Evolutionary conservation across 1,139 yeast species (phyloP).

Genomic region (Magnusiomyces ingens): DNA sequence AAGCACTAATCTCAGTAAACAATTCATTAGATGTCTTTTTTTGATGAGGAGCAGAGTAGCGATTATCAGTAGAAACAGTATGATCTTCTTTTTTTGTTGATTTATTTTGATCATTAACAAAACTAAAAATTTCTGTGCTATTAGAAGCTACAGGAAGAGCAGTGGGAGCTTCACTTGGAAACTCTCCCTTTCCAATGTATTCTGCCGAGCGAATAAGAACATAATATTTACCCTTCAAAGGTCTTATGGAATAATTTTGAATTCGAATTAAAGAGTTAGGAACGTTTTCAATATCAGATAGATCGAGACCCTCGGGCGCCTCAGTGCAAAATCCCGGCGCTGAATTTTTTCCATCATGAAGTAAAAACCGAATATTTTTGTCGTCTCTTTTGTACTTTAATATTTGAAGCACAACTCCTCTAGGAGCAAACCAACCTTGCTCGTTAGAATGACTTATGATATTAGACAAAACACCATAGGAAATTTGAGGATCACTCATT

Average conservation of each 20-base stretch:
- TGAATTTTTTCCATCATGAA: not conserved
- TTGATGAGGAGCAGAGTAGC: constrained; percentile 1
- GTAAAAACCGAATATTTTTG: not conserved
- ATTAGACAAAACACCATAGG: not conserved
- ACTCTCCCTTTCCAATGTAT: not conserved
- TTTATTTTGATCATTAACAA: no score
- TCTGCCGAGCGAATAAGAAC: not conserved
- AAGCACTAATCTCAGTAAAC: constrained; percentile 69
- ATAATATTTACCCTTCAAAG: not conserved
- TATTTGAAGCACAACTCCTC: not conserved
- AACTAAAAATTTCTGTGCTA: not conserved
- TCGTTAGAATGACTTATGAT: not conserved
- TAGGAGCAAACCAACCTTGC: not conserved
- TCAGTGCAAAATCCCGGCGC: not conserved
- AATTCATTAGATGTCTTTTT: constrained; percentile 16
- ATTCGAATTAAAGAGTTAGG: not conserved
- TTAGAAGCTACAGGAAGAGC: not conserved
- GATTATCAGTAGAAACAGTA: not conserved
- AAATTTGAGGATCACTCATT: not conserved
- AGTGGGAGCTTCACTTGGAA: not conserved
- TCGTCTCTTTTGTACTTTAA: not conserved
- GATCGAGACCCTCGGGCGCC: not conserved
- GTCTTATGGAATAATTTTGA: not conserved
- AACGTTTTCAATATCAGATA: not conserved
- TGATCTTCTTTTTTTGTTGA: not conserved